phyloP scores from a whole-genome alignment of 2,329 filamentous ascomycete genomes.

The Diaporthe citri region DNA sequence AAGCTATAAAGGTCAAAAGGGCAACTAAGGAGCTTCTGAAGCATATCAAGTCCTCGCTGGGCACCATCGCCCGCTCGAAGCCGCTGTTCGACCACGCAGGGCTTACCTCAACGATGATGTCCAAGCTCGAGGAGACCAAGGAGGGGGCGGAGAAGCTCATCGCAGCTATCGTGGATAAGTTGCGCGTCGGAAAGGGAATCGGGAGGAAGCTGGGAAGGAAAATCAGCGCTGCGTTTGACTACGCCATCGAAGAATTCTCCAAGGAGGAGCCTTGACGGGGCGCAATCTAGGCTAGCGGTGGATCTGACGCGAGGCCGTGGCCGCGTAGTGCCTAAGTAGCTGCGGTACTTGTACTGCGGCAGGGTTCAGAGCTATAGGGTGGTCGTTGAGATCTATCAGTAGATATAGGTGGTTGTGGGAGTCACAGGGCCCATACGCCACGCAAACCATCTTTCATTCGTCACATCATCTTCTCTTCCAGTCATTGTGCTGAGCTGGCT shows the following conservation, averaged over 20 bases:
- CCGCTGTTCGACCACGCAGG: slow-evolving; percentile 57
- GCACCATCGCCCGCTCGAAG: slow-evolving; percentile 53
- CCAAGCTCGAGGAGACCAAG: slow-evolving; percentile 55
- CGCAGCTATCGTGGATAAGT: slow-evolving; percentile 53
- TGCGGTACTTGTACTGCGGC: background rate
- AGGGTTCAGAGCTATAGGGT: background rate
- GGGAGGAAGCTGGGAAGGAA: slow-evolving; percentile 52
- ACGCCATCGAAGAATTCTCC: slow-evolving; percentile 50
- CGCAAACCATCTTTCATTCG: no score
- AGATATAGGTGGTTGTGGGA: no score
- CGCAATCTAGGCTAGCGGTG: background rate
- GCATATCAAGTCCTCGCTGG: slow-evolving; percentile 53
- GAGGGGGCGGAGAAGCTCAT: slow-evolving; percentile 53
- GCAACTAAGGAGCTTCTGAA: slow-evolving; percentile 51
- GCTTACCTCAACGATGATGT: slow-evolving; percentile 56
- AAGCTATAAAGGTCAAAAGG: slow-evolving; percentile 53
- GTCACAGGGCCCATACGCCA: background rate
- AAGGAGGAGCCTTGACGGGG: background rate
- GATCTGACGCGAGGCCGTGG: background rate
- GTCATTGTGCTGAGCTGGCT: background rate
- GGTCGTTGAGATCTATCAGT: background rate
- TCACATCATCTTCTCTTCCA: background rate
- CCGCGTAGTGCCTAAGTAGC: background rate
- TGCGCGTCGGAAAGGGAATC: slow-evolving; percentile 51
- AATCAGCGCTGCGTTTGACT: slow-evolving; percentile 54